Evolutionary conservation across 2,329 filamentous ascomycete species (phyloP), one percentile per base, ranked within the genome.

Genomic region (Elsinoe fawcettii): DNA sequence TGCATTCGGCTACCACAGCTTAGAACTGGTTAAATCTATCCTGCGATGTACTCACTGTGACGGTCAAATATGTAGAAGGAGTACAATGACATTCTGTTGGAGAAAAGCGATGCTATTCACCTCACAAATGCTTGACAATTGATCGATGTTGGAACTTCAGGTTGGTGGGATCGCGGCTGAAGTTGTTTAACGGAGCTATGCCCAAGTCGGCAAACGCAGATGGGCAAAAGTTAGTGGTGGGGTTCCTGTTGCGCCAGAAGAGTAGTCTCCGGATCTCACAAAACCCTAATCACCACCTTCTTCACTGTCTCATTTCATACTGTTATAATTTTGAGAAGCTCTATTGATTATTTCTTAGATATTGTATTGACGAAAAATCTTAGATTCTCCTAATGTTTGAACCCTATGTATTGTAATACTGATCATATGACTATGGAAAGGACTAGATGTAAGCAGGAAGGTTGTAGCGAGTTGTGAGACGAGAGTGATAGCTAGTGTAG

Each of bases 31-130:
- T 14, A 22, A 23, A 5, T 49, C 5, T 11, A 2, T 27, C 14
- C 18, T 23, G 5, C 3, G 27, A 39, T 11, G 6, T 22, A 68
- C 82, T 69, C 80, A 96, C 93, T 96, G 75, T 99, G 93, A 63
- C 93, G 87, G 76, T 99, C 93, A 72, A 99, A 99, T 70, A 99
- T 96, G 79, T 96, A 96, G 75, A 99, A 96, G 60, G 90, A 91
- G 76, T 95, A 97, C 73, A 97, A 88, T 60, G 87, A 85, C 93
- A 99, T 97, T 69, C 65, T 77, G 71, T 6, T 32, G 36, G 34
- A 5, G 11, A 7, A 12, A 37, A 14, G 34, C 34, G 34, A 37
- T 12, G 14, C 9, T 3, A n/a, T 37, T 37, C 34, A 37, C 5
- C 14, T 3, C 34, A 37, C 34, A 37, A 37, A 37, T 12, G 34